phyloP scores from a whole-genome alignment of 805 yeast species.

The Schwanniomyces sp. region DNA sequence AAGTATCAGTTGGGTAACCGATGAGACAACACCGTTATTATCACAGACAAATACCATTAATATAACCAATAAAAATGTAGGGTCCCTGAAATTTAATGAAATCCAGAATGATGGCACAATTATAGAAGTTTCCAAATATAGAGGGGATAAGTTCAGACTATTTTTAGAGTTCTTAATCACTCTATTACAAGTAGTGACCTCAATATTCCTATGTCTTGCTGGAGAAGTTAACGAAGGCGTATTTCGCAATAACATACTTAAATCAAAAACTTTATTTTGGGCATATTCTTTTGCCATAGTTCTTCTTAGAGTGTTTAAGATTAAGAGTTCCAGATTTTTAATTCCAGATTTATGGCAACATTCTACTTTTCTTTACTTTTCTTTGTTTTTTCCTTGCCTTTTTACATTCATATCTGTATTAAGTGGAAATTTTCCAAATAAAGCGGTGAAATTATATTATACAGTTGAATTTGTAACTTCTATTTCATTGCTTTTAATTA shows the following conservation, averaged over 20 bases:
- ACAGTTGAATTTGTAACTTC: constrained; percentile 48
- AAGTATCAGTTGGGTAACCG: constrained; percentile 11
- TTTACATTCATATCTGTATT: constrained; percentile 59
- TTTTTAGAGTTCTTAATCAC: constrained; percentile 49
- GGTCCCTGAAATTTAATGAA: constrained; percentile 64
- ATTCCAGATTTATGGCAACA: constrained; percentile 66
- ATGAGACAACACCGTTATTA: constrained; percentile 33
- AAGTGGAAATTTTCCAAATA: constrained; percentile 38
- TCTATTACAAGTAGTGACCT: constrained; percentile 37
- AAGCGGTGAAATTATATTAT: constrained; percentile 37
- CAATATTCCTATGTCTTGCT: constrained; percentile 31
- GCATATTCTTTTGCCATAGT: constrained; percentile 38
- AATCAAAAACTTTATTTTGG: constrained; percentile 42
- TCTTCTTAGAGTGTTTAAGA: constrained; percentile 37
- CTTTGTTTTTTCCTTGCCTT: constrained; percentile 45
- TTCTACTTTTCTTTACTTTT: constrained; percentile 52
- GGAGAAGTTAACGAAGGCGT: constrained; percentile 34
- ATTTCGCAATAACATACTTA: constrained; percentile 18
- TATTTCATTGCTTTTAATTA: constrained; percentile 43
- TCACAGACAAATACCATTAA: constrained; percentile 25
- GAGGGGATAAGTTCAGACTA: constrained; percentile 55
- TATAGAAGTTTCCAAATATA: constrained; percentile 46
- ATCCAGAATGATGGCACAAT: constrained; percentile 57
- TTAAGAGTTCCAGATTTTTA: constrained; percentile 25
- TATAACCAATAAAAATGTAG: constrained; percentile 36